These are phyloP conservation scores for Chlorella sorokiniana DNA, from an alignment of 139 green algal species.

Conservation along the genomic window DNA sequence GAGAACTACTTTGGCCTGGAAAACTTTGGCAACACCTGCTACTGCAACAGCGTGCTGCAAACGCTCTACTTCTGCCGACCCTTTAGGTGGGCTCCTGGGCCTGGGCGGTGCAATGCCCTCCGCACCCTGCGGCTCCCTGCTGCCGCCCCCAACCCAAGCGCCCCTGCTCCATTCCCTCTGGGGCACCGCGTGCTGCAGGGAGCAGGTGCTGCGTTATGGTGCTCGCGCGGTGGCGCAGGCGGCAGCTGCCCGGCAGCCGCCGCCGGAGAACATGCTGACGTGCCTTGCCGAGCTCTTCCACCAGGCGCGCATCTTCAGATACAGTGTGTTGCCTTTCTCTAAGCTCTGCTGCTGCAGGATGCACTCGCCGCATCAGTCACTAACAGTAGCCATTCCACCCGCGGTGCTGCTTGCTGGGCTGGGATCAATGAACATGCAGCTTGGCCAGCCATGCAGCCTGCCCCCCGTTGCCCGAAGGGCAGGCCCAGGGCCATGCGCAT, in stretches of 20 bases:
- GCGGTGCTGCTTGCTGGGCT: background rate
- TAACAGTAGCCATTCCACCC: no score
- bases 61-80: constrained; percentile 89
- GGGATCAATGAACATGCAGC: no score
- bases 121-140: background rate
- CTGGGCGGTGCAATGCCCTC: background rate
- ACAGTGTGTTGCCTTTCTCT: constrained; percentile 21
- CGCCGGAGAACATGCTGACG: constrained; percentile 88
- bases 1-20: constrained; percentile 96
- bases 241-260: constrained; percentile 15
- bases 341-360: background rate
- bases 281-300: constrained; percentile 91
- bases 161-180: background rate
- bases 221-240: constrained; percentile 32
- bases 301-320: constrained; percentile 56
- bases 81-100: constrained; percentile 51
- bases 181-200: constrained; percentile 28
- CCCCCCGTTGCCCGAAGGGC: no score
- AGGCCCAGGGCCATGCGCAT: background rate
- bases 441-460: background rate
- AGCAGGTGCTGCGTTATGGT: constrained; percentile 82
- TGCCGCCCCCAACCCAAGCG: background rate
- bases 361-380: no score
- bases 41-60: constrained; percentile 97
- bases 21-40: constrained; percentile 99